Percentiles rank a stretch among this genome's conserved stretches.
Evolutionary conservation across 1,284 basidiomycete species (phyloP).

Genomic region (Trametes versicolor): DNA sequence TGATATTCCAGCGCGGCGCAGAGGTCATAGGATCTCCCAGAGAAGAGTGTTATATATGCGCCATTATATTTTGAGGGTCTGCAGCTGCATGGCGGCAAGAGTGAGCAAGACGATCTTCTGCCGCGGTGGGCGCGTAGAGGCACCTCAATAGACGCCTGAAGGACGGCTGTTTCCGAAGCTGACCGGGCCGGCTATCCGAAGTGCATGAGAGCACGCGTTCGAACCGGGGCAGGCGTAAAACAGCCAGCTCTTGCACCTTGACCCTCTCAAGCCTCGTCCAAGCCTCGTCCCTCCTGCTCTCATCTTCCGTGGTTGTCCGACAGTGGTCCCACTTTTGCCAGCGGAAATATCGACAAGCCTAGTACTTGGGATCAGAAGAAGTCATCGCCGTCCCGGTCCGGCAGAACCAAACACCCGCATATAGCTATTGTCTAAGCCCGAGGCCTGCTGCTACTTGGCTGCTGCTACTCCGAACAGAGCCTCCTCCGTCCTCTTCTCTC

Average conservation of each 20-base stretch:
- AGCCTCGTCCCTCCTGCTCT: background rate
- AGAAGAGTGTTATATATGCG: background rate
- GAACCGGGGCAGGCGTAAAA: slow-evolving; percentile 1
- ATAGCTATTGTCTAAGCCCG: background rate
- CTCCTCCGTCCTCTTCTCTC: background rate
- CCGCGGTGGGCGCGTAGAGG: background rate
- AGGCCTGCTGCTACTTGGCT: background rate
- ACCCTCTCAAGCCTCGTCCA: too few species aligned
- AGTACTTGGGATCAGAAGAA: background rate
- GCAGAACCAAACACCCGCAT: slow-evolving; percentile 5
- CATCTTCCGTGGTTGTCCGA: background rate
- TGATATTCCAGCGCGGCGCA: background rate
- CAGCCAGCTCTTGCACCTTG: background rate
- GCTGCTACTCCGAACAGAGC: slow-evolving; percentile 11
- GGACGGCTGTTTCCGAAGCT: background rate
- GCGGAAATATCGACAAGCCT: background rate
- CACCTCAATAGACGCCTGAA: background rate
- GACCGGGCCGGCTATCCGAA: background rate
- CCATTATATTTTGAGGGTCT: too few species aligned
- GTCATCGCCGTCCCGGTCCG: background rate
- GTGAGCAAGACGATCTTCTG: too few species aligned
- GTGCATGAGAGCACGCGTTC: background rate
- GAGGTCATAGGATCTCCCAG: background rate
- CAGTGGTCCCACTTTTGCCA: background rate
- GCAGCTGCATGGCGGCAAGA: too few species aligned